Evolutionary conservation across 441 rosid species (phyloP).

Genomic region (Syzygium malaccense): DNA sequence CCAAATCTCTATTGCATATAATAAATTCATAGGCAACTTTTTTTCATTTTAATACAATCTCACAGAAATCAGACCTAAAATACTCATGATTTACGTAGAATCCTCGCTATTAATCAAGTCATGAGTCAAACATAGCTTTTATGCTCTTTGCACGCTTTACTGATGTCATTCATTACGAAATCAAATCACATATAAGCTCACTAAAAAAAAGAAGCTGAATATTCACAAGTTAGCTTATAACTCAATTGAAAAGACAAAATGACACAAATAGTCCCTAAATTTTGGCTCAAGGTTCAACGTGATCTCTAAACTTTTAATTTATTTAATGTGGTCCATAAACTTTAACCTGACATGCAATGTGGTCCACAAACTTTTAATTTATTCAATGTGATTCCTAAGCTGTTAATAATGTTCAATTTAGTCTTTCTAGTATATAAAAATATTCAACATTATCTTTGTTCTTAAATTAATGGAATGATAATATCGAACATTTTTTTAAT

Average conservation of each 20-base stretch:
- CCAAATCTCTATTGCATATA: not conserved
- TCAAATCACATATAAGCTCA: not conserved
- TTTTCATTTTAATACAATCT: not conserved
- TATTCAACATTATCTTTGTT: no score
- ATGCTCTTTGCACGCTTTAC: not conserved
- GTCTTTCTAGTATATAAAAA: no score
- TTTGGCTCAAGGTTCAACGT: no score
- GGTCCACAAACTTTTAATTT: no score
- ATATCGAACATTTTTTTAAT: no score
- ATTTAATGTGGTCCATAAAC: no score
- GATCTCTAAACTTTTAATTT: no score
- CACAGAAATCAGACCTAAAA: not conserved
- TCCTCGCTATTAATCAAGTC: not conserved
- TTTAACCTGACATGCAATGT: no score
- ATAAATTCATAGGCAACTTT: not conserved
- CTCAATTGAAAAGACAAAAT: not conserved
- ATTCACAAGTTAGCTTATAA: not conserved
- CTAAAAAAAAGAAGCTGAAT: not conserved
- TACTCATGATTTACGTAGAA: not conserved
- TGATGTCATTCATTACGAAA: not conserved
- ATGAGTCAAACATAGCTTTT: not conserved
- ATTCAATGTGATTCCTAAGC: no score
- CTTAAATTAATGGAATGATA: no score
- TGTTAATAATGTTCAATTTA: no score
- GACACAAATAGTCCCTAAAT: no score